Percentiles rank a stretch among this genome's conserved stretches.
Evolutionary conservation across 495 filamentous ascomycete genomes (phyloP).

Genomic region (Geoglossum glabrum): DNA sequence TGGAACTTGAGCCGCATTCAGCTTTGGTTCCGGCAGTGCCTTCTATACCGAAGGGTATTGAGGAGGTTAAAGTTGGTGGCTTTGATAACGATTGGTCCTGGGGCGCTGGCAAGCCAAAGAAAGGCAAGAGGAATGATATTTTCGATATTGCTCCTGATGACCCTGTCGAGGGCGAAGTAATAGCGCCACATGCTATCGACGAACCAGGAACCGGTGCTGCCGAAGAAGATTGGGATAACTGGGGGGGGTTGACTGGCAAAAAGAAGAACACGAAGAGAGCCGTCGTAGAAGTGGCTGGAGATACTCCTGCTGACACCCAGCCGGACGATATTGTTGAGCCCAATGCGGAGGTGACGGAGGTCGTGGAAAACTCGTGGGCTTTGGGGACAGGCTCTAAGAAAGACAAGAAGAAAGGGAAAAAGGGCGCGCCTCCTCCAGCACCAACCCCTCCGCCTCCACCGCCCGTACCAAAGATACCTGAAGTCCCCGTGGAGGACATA

Average conservation of each 20-base stretch:
- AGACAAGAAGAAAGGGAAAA: slow-evolving; percentile 7
- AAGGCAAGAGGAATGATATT: slow-evolving; percentile 4
- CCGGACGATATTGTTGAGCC: background rate
- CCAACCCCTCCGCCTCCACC: slow-evolving; percentile 5
- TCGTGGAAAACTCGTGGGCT: background rate
- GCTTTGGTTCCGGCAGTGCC: background rate
- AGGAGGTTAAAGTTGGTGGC: background rate
- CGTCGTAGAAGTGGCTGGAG: background rate
- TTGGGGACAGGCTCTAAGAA: slow-evolving; percentile 3
- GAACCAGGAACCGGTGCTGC: background rate
- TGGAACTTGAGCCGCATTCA: background rate
- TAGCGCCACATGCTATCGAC: background rate
- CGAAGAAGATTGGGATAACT: background rate
- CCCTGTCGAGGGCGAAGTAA: background rate
- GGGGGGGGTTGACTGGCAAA: background rate
- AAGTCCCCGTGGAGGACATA: background rate
- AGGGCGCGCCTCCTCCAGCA: slow-evolving; percentile 5
- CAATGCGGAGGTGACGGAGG: background rate
- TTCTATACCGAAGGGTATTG: background rate
- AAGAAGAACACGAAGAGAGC: slow-evolving; percentile 5
- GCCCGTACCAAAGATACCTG: background rate
- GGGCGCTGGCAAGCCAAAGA: background rate
- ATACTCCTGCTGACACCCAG: background rate
- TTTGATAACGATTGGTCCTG: background rate
- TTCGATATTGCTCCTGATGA: background rate